phyloP scores from a whole-genome alignment of 176 grass and related monocot species.

The Oryza coarctata region DNA sequence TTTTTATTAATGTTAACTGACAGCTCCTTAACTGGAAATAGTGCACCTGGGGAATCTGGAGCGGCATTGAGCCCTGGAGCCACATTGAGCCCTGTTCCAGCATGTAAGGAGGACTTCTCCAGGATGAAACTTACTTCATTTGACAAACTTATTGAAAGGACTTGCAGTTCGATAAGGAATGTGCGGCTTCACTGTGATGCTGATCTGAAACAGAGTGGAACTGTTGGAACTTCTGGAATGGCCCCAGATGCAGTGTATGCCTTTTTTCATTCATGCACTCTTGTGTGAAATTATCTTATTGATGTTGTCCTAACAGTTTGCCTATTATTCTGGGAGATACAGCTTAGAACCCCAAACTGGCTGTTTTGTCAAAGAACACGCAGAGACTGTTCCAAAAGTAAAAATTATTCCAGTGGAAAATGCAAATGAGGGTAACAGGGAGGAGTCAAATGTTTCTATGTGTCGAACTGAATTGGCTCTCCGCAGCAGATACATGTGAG shows the following conservation, averaged over 20 bases:
- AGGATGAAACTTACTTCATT: conserved; percentile 85
- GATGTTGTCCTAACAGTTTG: conserved; percentile 3
- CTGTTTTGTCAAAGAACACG: conserved; percentile 89
- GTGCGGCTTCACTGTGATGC: conserved; percentile 74
- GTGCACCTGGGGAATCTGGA: conserved; percentile 33
- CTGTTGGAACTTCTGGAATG: conserved; percentile 64
- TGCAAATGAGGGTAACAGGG: conserved; percentile 32
- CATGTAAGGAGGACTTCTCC: conserved; percentile 82
- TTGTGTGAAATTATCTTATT: conserved; percentile 2
- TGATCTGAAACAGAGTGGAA: conserved; percentile 51
- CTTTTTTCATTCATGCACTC: conserved; percentile 9
- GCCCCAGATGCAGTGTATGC: conserved; percentile 94
- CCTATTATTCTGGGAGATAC: conserved; percentile 77
- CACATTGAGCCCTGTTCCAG: conserved; percentile 55
- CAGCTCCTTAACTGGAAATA: conserved; percentile 44
- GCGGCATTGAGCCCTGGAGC: conserved; percentile 35
- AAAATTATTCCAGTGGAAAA: conserved; percentile 51
- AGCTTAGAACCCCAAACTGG: conserved; percentile 92
- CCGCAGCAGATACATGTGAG: conserved; percentile 56
- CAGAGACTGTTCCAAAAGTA: conserved; percentile 40
- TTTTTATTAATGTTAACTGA: conserved; percentile 26
- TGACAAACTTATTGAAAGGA: conserved; percentile 76
- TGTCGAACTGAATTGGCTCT: conserved; percentile 70
- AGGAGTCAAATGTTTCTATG: conserved; percentile 37
- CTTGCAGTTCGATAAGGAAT: conserved; percentile 69